Evolutionary conservation across 179 eudicot genomes (phyloP).

Genomic region (Silene vulgaris): DNA sequence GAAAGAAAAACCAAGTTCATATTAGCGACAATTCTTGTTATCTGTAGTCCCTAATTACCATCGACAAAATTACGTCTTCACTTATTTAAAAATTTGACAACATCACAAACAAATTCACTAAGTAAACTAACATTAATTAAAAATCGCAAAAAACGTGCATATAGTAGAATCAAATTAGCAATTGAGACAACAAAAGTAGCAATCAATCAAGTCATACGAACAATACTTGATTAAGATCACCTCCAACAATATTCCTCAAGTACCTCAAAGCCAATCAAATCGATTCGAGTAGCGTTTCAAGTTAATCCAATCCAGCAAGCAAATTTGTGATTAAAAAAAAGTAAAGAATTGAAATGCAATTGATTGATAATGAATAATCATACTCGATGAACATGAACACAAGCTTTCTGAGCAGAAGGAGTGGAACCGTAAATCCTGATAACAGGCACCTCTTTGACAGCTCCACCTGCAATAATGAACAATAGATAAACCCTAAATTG

Average conservation of each 20-base stretch:
- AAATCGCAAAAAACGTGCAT: no score
- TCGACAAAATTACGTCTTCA: not conserved
- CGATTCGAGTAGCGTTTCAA: not conserved
- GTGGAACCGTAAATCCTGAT: slow-evolving; percentile 83
- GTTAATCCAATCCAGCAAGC: no score
- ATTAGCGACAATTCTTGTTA: not conserved
- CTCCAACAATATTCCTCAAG: no score
- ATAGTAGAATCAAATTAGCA: no score
- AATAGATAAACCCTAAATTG: not conserved
- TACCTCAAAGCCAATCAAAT: not conserved
- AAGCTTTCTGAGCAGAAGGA: slow-evolving; percentile 86
- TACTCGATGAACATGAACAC: slow-evolving; percentile 86
- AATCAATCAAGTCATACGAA: no score
- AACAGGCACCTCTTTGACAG: slow-evolving; percentile 88
- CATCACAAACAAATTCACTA: no score
- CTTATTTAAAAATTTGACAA: no score
- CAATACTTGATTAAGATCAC: no score
- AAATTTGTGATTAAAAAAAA: no score
- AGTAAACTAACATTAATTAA: no score
- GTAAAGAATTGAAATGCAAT: not conserved
- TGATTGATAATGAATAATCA: not conserved
- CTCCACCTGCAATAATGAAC: slow-evolving; percentile 47
- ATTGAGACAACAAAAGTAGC: no score
- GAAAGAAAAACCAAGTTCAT: not conserved
- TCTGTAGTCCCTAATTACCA: not conserved